These are phyloP conservation scores for Solanum chacoense DNA, from an alignment of 305 asterid genomes.

Conservation along the genomic window DNA sequence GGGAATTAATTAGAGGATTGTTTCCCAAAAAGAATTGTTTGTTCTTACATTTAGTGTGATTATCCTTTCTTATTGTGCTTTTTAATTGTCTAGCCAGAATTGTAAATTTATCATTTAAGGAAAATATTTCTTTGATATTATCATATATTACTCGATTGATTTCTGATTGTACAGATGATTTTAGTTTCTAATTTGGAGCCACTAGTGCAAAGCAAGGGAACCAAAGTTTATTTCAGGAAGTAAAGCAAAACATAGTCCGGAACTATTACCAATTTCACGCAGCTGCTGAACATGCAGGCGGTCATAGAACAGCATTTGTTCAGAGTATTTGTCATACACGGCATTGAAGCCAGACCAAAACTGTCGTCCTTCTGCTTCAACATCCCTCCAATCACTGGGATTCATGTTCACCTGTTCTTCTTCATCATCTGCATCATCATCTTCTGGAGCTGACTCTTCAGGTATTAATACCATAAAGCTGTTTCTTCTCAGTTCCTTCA, in stretches of 20 bases:
- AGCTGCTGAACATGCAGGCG: conserved; percentile 64
- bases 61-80: not conserved
- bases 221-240: not conserved
- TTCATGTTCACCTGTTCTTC: conserved; percentile 58
- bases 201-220: not conserved
- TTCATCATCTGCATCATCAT: conserved; percentile 53
- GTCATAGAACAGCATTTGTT: conserved; percentile 69
- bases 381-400: conserved; percentile 71
- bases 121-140: not conserved
- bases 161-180: not conserved
- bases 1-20: not conserved
- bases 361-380: conserved; percentile 72
- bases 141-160: not conserved
- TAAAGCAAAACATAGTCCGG: not conserved
- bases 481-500: conserved; percentile 83
- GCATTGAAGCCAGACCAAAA: conserved; percentile 92
- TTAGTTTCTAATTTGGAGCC: not conserved
- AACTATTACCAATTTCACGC: conserved; percentile 57
- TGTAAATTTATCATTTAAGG: not conserved
- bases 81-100: not conserved
- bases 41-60: not conserved
- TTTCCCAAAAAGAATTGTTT: not conserved
- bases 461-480: conserved; percentile 95
- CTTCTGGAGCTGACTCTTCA: conserved; percentile 64
- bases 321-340: conserved; percentile 63